Evolutionary conservation across 1,139 yeast genomes (phyloP).

Genomic region (Yarrowia galli): DNA sequence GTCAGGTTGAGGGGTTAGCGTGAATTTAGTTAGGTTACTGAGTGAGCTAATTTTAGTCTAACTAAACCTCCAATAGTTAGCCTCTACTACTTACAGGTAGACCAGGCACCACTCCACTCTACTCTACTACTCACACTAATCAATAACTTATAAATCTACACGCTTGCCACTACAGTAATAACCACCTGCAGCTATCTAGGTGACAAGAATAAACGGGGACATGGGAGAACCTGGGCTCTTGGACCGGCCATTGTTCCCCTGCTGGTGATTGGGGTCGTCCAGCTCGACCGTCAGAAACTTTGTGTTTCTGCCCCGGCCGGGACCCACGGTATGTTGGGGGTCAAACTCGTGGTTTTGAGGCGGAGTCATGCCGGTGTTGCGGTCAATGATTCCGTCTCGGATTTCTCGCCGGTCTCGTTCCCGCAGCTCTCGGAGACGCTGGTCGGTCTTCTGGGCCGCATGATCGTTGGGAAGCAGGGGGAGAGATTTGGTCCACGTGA

Average conservation of each 20-base stretch:
- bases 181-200: constrained; percentile 29
- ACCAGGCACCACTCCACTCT: too few relatives aligned
- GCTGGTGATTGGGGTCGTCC: constrained; percentile 15
- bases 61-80: too few relatives aligned
- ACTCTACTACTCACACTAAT: not conserved
- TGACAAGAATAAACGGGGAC: constrained; percentile 28
- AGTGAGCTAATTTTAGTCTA: too few relatives aligned
- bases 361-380: constrained; percentile 2
- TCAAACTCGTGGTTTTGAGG: constrained; percentile 27
- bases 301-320: not conserved
- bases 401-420: constrained; percentile 21
- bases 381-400: constrained; percentile 15
- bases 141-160: constrained; percentile 22
- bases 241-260: constrained; percentile 20
- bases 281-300: constrained; percentile 27
- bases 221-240: constrained; percentile 21
- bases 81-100: too few relatives aligned
- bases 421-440: constrained; percentile 16
- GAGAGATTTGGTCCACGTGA: constrained; percentile 6
- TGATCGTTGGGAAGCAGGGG: constrained; percentile 18
- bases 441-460: constrained; percentile 28
- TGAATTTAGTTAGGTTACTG: too few relatives aligned
- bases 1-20: too few relatives aligned
- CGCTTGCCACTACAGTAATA: not conserved
- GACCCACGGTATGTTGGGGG: not conserved